Evolutionary conservation across 1,284 basidiomycete genomes (phyloP), one percentile per base, ranked within the genome.

Genomic region (Rhodotorula sp.): DNA sequence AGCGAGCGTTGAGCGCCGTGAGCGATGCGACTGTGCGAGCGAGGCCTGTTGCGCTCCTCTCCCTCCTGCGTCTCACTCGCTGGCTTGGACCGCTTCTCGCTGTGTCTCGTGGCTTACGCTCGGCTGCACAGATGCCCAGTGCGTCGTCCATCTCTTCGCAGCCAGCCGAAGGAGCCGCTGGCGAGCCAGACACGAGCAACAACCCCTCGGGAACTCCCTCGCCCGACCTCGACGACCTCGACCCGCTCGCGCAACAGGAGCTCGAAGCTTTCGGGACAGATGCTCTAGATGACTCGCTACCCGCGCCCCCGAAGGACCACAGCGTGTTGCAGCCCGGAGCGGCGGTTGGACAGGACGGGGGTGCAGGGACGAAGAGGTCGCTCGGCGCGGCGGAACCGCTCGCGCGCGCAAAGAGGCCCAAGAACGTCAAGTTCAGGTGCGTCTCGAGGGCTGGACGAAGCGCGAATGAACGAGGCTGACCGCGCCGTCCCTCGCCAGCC

Each of bases 391-490:
- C 55, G 9, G 73, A 59, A 7, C 73, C 73, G 2, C 27, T 72
- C n/a, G 66, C 68, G 20, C n/a, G 73, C 13, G 68, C 68, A 9
- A 75, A 75, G 59, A 34, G 71, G 27, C 73, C 73, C 22, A 75
- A 75, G 64, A 71, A 68, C 51, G 67, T 75, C 56, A 75, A 73
- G 54, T 62, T 73, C 66, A 74, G 71, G 73, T 74, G 27, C 59
- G 71, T 10, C 17, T n/a, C 24, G 4, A 13, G 11, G 1, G 1
- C 22, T 4, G 17, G 10, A 22, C 39, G 39, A 44, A 44, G 39
- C 7, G 39, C 39, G 39, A 44, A 44, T 17, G 39, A 44, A 10
- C 39, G 13, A 44, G 39, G 39, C 22, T n/a, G 19, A 24, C 46
- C 46, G 9, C 46, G 9, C 24, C 17, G 22, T 24, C n/a, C 24